phyloP scores from a whole-genome alignment of 1,284 basidiomycete genomes.

The Ganoderma sp. region DNA sequence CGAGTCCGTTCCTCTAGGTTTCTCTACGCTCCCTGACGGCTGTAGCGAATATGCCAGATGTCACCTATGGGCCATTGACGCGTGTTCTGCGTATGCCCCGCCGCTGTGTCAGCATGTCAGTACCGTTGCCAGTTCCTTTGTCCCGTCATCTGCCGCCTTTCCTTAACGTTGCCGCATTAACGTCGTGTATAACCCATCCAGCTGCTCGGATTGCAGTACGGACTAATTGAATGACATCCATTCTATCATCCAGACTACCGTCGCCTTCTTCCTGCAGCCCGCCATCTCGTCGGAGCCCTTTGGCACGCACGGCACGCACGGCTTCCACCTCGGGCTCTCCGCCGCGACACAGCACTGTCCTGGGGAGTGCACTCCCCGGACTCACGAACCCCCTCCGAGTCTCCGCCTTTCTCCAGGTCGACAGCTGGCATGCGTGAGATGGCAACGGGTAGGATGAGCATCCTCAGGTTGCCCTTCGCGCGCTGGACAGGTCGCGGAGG shows the following conservation, averaged over 20 bases:
- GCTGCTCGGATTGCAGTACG: background rate
- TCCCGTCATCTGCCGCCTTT: background rate
- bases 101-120: background rate
- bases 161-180: background rate
- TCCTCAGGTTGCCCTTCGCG: too few relatives aligned
- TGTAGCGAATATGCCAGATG: background rate
- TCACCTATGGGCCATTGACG: background rate
- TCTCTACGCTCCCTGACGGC: background rate
- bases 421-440: conserved; percentile 37
- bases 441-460: conserved; percentile 29
- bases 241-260: conserved; percentile 11
- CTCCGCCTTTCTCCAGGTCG: conserved; percentile 54
- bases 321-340: conserved; percentile 48
- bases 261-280: conserved; percentile 46
- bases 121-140: background rate
- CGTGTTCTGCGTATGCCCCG: background rate
- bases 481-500: too few relatives aligned
- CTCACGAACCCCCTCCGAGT: conserved; percentile 50
- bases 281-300: conserved; percentile 46
- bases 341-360: conserved; percentile 50
- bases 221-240: conserved; percentile 11
- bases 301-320: conserved; percentile 45
- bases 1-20: background rate
- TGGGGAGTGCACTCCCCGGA: conserved; percentile 48
- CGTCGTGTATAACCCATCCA: background rate